These are phyloP conservation scores for Mycena polygramma DNA, from an alignment of 768 basidiomycete genomes.

Conservation along the genomic window DNA sequence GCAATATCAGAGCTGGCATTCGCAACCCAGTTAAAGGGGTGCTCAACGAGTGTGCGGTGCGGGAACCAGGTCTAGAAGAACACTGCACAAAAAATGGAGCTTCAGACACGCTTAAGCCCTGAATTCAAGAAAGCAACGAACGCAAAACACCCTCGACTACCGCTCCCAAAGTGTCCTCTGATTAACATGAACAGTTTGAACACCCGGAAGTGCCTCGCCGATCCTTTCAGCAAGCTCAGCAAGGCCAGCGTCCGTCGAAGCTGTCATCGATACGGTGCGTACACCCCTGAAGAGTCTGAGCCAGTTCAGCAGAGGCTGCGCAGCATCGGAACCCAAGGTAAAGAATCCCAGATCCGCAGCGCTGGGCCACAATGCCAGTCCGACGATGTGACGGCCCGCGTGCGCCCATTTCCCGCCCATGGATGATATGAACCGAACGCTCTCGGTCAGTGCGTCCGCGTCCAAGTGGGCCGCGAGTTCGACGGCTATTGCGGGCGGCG, in stretches of 20 bases:
- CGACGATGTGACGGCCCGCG: conserved; percentile 11
- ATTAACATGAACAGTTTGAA: background rate
- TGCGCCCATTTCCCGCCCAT: conserved; percentile 20
- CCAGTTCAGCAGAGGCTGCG: conserved; percentile 7
- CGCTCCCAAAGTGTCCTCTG: background rate
- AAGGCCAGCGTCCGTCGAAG: background rate
- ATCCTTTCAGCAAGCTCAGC: background rate
- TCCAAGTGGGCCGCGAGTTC: background rate
- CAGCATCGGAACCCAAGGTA: background rate
- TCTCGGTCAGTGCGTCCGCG: background rate
- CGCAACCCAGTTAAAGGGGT: too few relatives aligned
- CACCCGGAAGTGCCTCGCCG: background rate
- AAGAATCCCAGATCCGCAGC: background rate
- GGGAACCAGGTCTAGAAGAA: too few relatives aligned
- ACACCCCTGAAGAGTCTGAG: background rate
- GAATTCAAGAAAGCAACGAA: background rate
- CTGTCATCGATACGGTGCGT: background rate
- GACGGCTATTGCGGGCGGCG: background rate
- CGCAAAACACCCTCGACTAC: background rate
- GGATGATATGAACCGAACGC: background rate
- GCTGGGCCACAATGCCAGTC: background rate
- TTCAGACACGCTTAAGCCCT: too few relatives aligned
- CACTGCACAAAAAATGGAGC: too few relatives aligned
- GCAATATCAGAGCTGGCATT: too few relatives aligned
- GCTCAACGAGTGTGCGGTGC: too few relatives aligned